Percentiles rank a stretch among this genome's conserved stretches.
These are phyloP conservation scores for Ascochyta rabiei DNA, from an alignment of 2,329 filamentous ascomycete species.

Conservation along the genomic window DNA sequence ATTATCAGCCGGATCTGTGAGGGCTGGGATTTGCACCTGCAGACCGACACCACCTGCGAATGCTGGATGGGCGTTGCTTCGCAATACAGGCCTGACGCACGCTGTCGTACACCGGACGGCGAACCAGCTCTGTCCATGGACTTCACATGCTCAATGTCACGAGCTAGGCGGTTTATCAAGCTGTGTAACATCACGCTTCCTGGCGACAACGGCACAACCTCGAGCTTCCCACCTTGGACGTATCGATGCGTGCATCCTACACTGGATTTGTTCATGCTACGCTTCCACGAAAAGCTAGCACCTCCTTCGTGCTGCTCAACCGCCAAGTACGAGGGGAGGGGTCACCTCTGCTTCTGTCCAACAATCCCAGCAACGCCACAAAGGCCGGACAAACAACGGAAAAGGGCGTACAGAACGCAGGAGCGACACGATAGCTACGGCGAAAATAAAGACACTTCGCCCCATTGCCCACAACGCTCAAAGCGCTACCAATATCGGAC, in stretches of 20 bases:
- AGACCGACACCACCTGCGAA: too few species aligned
- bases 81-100: not conserved
- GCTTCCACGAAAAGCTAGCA: too few species aligned
- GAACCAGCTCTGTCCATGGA: not conserved
- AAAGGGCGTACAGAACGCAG: not conserved
- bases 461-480: not conserved
- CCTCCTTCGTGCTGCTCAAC: not conserved
- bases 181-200: not conserved
- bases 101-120: not conserved
- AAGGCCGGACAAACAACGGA: not conserved
- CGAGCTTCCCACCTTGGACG: too few species aligned
- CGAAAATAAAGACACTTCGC: not conserved
- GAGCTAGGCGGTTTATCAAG: not conserved
- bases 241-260: too few species aligned
- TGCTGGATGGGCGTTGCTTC: not conserved
- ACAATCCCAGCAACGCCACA: not conserved
- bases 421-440: not conserved
- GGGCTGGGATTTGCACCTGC: not conserved
- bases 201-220: too few species aligned
- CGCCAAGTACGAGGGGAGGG: not conserved
- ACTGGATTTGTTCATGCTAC: too few species aligned
- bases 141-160: not conserved
- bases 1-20: conserved; percentile 78
- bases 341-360: not conserved
- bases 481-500: not conserved